Base-by-base conservation (phyloP, 306 rosid species). In the Mimosa pudica region DNA sequence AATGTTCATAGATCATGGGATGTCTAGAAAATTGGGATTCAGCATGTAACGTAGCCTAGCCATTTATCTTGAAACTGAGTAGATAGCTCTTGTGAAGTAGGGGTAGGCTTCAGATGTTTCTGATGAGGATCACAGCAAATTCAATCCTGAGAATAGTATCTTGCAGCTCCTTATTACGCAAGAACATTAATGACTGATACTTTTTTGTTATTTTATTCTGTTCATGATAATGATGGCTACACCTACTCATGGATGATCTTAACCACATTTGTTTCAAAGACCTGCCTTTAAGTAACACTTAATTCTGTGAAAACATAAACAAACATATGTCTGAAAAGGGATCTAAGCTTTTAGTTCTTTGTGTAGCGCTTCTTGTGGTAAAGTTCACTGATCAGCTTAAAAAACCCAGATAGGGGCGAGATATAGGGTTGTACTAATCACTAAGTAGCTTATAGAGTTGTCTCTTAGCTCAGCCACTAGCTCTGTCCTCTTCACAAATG, bases 291-390 rank as follows among this genome's bases (percentile, higher is more conserved):
- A 73, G 14, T 6, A 55, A n/a, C 7, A n/a, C 1, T 3, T n/a
- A 67, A 44, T 47, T 60, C 3, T 49, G 5, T 24, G 4, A 0
- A 11, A 24, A 24, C 42, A 38, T 38, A 61, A n/a, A 77, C 14
- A 7, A 24, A 24, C 8, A 36, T 10, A 7, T 48, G 52, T 73
- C 82, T 79, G 84, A 76, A 76, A 76, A 79, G 77, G 11, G 11
- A 71, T 51, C 75, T 7, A 72, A 38, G 35, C 18, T n/a, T 45
- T 45, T 48, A n/a, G 58, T 38, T 84, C 81, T 84, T 76, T 60
- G 55, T 75, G 61, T 46, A 70, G 71, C 81, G 73, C 61, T 20
- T 71, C 80, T 81, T 77, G 66, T 67, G 88, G 68, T 30, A 73
- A 54, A 78, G 74, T 48, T 58, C 48, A 24, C 52, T 30, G 61